Evolutionary conservation across 768 basidiomycete genomes (phyloP), one percentile per base, ranked within the genome.

Genomic region (Phaeotremella skinneri): DNA sequence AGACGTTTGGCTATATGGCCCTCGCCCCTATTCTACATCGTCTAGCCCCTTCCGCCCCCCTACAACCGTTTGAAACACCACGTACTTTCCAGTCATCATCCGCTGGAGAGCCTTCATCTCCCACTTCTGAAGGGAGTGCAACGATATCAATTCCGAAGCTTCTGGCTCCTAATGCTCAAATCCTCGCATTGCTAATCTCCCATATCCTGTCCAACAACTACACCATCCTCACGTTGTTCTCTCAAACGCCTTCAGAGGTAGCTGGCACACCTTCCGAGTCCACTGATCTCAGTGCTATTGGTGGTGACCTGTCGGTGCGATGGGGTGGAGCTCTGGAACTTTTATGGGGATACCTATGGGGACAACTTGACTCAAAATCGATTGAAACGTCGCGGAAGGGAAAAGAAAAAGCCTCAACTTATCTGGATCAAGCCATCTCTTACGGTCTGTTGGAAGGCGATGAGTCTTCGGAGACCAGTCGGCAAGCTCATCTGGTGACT

Each of bases 151-250:
- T 21, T 31, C 9, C 47, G 20, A 13, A 23, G 16, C 16, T 20
- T 43, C 6, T 27, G 55, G 9, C 11, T 37, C 52, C 68, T 6
- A 42, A 66, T n/a, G n/a, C 59, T 3, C 60, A 55, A 27, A 56
- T 73, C 11, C 53, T 76, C 13, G 64, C 73, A 17, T 45, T 66
- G 7, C 65, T 76, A 1, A 56, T 74, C 52, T 62, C 75, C 0
- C 62, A 66, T 48, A 69, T 72, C n/a, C 65, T 72, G 50, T 62
- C 60, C 49, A 62, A 66, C 55, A 71, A 76, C 51, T 67, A 73
- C 45, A 63, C 67, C 9, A 58, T 74, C 34, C 26, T 70, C 3
- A 59, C 56, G 16, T 54, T 74, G 11, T 70, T 72, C 52, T 47
- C 53, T 20, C 30, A 52, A 13, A 43, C 41, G 23, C 47, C 52